Conservation (phyloP, 2,329 filamentous ascomycete species). For the Simplicillium aogashimaense region DNA sequence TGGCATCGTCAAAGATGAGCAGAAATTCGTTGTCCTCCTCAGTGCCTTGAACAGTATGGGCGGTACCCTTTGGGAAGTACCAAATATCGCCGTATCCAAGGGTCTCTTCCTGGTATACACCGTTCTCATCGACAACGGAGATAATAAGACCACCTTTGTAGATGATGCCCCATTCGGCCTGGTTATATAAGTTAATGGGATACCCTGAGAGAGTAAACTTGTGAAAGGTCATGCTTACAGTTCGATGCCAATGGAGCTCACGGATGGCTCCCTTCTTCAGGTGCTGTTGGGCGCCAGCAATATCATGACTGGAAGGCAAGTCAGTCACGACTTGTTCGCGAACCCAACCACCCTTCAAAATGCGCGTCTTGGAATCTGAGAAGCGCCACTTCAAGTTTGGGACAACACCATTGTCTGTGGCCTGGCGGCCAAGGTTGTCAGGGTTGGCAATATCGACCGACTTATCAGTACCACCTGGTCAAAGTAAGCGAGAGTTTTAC, state of each 20-base stretch:
- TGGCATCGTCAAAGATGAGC: conserved; percentile 54
- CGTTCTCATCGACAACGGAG: conserved; percentile 53
- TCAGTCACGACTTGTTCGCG: conserved; percentile 59
- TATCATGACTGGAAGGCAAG: conserved; percentile 54
- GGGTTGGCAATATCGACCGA: conserved; percentile 53
- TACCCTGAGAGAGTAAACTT: background rate
- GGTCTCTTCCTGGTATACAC: conserved; percentile 42
- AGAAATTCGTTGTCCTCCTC: conserved; percentile 59
- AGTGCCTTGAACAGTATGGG: conserved; percentile 54
- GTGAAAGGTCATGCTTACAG: conserved; percentile 33
- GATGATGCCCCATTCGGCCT: conserved; percentile 60
- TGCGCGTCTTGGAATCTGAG: conserved; percentile 53
- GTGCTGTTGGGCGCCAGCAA: conserved; percentile 59
- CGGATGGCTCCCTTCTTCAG: conserved; percentile 55
- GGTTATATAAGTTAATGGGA: background rate
- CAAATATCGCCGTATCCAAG: conserved; percentile 55
- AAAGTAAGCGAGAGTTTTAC: background rate
- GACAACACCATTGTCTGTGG: conserved; percentile 53
- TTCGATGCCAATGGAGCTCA: conserved; percentile 58
- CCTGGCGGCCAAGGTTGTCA: conserved; percentile 49
- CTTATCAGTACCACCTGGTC: conserved; percentile 49
- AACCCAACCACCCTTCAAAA: conserved; percentile 56
- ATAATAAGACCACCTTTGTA: conserved; percentile 47
- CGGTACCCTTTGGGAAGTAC: conserved; percentile 58
- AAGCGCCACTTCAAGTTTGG: conserved; percentile 63